Evolutionary conservation across 2,329 filamentous ascomycete genomes (phyloP).

Genomic region (Ilyonectria destructans): DNA sequence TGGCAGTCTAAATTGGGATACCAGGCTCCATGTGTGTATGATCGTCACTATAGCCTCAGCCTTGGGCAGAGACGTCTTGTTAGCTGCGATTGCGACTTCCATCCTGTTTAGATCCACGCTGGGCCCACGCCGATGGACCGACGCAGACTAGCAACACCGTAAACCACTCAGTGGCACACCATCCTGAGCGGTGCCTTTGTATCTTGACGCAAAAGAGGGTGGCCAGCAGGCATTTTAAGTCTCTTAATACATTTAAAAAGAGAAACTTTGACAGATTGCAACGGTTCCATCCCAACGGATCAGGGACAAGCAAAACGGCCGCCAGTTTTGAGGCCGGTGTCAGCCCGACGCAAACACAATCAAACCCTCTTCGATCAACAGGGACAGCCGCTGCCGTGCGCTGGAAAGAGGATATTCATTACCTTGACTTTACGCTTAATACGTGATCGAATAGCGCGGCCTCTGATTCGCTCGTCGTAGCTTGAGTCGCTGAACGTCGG

Average conservation of each 20-base stretch:
- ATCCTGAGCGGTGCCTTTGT: too few relatives aligned
- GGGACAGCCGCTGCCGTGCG: slow-evolving; percentile 20
- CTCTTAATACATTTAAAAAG: not conserved
- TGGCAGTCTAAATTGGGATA: not conserved
- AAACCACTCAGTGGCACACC: not conserved
- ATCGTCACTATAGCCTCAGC: slow-evolving; percentile 31
- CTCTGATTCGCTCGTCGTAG: slow-evolving; percentile 31
- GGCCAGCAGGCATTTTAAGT: too few relatives aligned
- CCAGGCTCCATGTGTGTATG: slow-evolving; percentile 24
- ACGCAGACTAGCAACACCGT: slow-evolving; percentile 6
- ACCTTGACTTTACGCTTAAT: slow-evolving; percentile 40
- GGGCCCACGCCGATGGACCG: slow-evolving; percentile 40
- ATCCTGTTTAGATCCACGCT: slow-evolving; percentile 9
- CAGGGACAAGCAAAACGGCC: not conserved
- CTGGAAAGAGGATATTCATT: slow-evolving; percentile 32
- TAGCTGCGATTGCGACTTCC: slow-evolving; percentile 41
- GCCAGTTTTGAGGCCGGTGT: not conserved
- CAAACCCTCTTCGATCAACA: slow-evolving; percentile 24
- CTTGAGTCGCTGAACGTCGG: slow-evolving; percentile 32
- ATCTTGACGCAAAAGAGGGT: not conserved
- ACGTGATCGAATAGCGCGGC: slow-evolving; percentile 29
- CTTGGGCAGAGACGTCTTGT: slow-evolving; percentile 35
- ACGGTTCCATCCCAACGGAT: not conserved
- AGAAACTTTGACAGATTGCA: not conserved
- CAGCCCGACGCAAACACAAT: not conserved